Base-by-base conservation (phyloP, 140 eudicot genomes). In the Bidens hawaiensis region DNA sequence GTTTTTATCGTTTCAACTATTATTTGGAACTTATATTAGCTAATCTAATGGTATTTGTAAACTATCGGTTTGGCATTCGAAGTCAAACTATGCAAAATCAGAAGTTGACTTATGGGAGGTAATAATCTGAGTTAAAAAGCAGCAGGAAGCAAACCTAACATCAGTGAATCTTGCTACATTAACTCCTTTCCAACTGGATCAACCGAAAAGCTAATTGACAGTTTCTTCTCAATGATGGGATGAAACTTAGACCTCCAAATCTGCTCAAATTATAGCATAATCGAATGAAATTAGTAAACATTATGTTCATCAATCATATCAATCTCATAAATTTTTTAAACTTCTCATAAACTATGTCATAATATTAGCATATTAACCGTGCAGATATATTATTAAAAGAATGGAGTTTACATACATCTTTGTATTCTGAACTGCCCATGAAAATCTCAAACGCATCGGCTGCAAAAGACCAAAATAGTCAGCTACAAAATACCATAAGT, bases 151-250 rank as follows among this genome's bases (percentile, higher is more conserved):
- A 40, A 23, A 73, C 86, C 80, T 72, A 58, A 64, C 50, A 64
- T 48, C 67, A 22, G 57, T 31, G 49, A 71, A 76, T 46, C 67
- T 64, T 34, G 64, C 68, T 86, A 86, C 97, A 90, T 90, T 47
- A 90, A 76, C 74, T 90, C 94, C 16, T 78, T 90, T 64, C 95
- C 97, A 45, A 90, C 78, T 30, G 97, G 97, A 75, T 90, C 97
- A 24, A 83, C 86, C 14, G 89, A 82, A 77, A 71, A 90, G 74
- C 81, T 75, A 47, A 81, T 71, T 15, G 76, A 70, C 30, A 90
- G 70, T 58, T 70, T 69, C 74, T 81, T 86, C 43, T 75, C 75
- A 53, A 40, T 70, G 62, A 86, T 70, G 19, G 94, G 95, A 60
- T 79, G 75, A 70, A 86, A 77, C 22, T 86, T 83, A 17, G 94